Evolutionary conservation across 768 basidiomycete species (phyloP).

Genomic region (Boletus reticuloceps): DNA sequence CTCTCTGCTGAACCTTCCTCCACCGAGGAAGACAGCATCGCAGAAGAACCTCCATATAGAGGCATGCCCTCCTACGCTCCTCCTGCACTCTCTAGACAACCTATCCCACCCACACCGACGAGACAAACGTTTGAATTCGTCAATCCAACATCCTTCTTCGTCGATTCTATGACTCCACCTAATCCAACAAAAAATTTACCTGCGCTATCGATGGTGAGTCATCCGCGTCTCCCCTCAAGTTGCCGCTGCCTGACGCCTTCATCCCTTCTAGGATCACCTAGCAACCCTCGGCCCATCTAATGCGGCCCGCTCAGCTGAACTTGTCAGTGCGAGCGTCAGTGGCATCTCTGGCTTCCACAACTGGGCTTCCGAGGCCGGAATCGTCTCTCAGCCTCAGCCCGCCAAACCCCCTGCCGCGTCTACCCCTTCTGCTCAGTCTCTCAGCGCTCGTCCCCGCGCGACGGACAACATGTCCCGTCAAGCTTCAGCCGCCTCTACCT

Average conservation of each 20-base stretch:
- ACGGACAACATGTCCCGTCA: slow-evolving; percentile 31
- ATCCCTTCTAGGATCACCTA: slow-evolving; percentile 24
- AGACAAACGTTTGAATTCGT: slow-evolving; percentile 27
- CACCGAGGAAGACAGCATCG: slow-evolving; percentile 16
- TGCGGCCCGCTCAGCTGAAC: slow-evolving; percentile 20
- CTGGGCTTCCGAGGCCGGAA: slow-evolving; percentile 32
- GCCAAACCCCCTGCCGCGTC: neutral
- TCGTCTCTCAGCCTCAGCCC: slow-evolving; percentile 15
- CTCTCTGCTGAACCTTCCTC: slow-evolving; percentile 4
- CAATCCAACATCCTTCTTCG: slow-evolving; percentile 27
- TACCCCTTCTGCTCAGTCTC: slow-evolving; percentile 5
- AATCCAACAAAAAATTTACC: slow-evolving; percentile 29
- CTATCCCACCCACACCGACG: slow-evolving; percentile 19
- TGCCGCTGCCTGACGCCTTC: slow-evolving; percentile 1
- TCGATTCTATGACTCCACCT: slow-evolving; percentile 16
- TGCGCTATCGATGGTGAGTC: slow-evolving; percentile 30
- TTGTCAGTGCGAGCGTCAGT: slow-evolving; percentile 6
- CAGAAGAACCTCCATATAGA: slow-evolving; percentile 18
- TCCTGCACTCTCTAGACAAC: slow-evolving; percentile 8
- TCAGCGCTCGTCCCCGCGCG: slow-evolving; percentile 23
- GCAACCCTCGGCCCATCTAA: slow-evolving; percentile 28
- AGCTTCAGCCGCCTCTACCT: slow-evolving; percentile 23
- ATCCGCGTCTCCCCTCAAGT: neutral
- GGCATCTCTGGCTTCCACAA: slow-evolving; percentile 25
- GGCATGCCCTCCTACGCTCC: neutral